These are phyloP conservation scores for Austroboletus eburneus DNA, from an alignment of 768 basidiomycete genomes.

Conservation along the genomic window DNA sequence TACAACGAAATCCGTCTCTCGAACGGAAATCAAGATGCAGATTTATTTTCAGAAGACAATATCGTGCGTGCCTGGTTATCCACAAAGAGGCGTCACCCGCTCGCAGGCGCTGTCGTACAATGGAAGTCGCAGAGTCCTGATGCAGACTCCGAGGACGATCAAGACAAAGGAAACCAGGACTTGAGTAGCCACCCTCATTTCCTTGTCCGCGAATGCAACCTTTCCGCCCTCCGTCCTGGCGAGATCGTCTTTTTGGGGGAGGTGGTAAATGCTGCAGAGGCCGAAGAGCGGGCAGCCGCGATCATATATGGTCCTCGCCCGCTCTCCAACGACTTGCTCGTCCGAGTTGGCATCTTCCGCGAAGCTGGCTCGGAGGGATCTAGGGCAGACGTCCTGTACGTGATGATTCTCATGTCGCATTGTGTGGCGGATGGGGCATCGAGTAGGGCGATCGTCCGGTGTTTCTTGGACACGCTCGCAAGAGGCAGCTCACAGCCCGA, in stretches of 20 bases:
- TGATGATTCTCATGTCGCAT: constrained; percentile 45
- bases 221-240: constrained; percentile 28
- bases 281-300: constrained; percentile 21
- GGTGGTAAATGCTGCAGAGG: constrained; percentile 35
- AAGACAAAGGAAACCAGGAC: too few relatives aligned
- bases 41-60: constrained; percentile 31
- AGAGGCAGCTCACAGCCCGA: background rate
- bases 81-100: constrained; percentile 47
- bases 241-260: constrained; percentile 39
- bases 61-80: constrained; percentile 41
- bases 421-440: constrained; percentile 48
- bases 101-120: constrained; percentile 37
- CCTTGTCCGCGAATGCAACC: constrained; percentile 36
- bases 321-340: constrained; percentile 42
- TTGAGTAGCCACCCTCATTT: constrained; percentile 37
- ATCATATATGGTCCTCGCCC: constrained; percentile 32
- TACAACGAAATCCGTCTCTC: constrained; percentile 25
- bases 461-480: constrained; percentile 42
- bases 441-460: constrained; percentile 38
- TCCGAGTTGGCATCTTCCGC: constrained; percentile 39
- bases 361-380: constrained; percentile 20
- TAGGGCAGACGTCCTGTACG: constrained; percentile 31
- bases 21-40: constrained; percentile 22
- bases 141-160: background rate
- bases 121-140: background rate